Base-by-base conservation (phyloP, 2,329 filamentous ascomycete species). In the Exophiala phaeomuriformis region DNA sequence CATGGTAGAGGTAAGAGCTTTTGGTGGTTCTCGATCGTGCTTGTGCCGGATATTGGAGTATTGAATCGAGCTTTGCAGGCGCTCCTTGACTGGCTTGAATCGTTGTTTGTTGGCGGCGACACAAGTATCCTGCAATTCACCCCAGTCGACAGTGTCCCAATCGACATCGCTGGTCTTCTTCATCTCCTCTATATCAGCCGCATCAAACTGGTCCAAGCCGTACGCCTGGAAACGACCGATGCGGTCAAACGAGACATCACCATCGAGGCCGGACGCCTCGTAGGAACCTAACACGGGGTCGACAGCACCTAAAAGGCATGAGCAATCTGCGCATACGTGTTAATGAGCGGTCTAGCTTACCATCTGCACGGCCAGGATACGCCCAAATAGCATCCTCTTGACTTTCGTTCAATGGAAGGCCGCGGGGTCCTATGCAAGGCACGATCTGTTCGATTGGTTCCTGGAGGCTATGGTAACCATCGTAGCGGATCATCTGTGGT, bases 71-170 rank as follows among this genome's bases (percentile, higher is more conserved):
- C 59, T 64, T 30, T 60, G 49, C 9, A 54, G 57, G 32, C 62
- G 58, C 43, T 51, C 63, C 56, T 53, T 62, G 4, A 62, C 9
- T 47, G 46, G 47, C 41, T 57, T 61, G 49, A 64, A 93, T 19
- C 88, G 81, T 35, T 79, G 77, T 56, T 78, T 75, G 68, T 94
- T 94, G 59, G 73, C 75, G 59, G 77, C 70, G 1, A 83, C 67
- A 64, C 88, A 93, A 30, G 78, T 70, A 47, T 81, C 73, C 66
- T 91, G 87, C 27, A 93, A 71, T 36, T 78, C 71, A 9, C 85
- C 84, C 88, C 88, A 93, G 57, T 81, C 76, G 31, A 90, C 78
- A 31, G 74, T 72, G 35, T 80, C 74, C 84, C 86, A 90, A n/a
- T 66, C 56, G 4, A 71, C 61, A 5, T 63, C 61, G 2, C 57